A percentile compares a stretch with the other conserved stretches of the same genome.
Evolutionary conservation across 2,329 filamentous ascomycete species (phyloP).

Genomic region (Pseudonectria foliicola): DNA sequence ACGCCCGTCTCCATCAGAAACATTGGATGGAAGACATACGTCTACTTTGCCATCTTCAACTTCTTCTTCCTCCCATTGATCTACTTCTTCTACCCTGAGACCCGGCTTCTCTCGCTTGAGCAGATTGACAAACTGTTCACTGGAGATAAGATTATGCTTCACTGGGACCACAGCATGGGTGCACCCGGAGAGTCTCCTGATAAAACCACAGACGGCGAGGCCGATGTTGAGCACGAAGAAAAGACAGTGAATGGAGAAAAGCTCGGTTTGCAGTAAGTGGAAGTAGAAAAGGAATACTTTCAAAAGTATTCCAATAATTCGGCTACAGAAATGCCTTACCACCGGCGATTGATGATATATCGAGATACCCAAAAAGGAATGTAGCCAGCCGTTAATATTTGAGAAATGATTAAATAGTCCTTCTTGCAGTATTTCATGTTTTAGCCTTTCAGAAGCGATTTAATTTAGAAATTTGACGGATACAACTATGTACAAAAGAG

Average conservation of each 20-base stretch:
- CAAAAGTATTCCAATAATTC: background rate
- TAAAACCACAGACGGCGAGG: conserved; percentile 12
- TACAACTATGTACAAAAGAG: too few relatives aligned
- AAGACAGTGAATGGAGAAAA: conserved; percentile 10
- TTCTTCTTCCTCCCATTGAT: conserved; percentile 34
- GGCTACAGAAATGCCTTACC: background rate
- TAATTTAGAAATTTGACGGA: too few relatives aligned
- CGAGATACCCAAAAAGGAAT: too few relatives aligned
- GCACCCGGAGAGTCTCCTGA: conserved; percentile 19
- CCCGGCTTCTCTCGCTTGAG: conserved; percentile 39
- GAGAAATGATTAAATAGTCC: too few relatives aligned
- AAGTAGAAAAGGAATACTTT: too few relatives aligned
- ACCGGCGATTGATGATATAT: too few relatives aligned
- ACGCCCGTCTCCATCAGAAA: conserved; percentile 30
- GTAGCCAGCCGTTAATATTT: too few relatives aligned
- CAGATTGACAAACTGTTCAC: conserved; percentile 38
- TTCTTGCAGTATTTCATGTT: too few relatives aligned
- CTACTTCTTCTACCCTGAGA: conserved; percentile 44
- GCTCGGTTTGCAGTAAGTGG: conserved; percentile 4
- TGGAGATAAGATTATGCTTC: conserved; percentile 23
- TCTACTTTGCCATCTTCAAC: conserved; percentile 33
- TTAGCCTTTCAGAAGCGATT: too few relatives aligned
- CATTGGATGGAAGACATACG: conserved; percentile 32
- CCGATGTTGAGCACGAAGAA: conserved; percentile 12
- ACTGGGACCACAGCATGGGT: conserved; percentile 27